Percentiles rank a stretch among this genome's conserved stretches.
These are phyloP conservation scores for Sporisorium sorghi DNA, from an alignment of 1,284 basidiomycete species.

Conservation along the genomic window DNA sequence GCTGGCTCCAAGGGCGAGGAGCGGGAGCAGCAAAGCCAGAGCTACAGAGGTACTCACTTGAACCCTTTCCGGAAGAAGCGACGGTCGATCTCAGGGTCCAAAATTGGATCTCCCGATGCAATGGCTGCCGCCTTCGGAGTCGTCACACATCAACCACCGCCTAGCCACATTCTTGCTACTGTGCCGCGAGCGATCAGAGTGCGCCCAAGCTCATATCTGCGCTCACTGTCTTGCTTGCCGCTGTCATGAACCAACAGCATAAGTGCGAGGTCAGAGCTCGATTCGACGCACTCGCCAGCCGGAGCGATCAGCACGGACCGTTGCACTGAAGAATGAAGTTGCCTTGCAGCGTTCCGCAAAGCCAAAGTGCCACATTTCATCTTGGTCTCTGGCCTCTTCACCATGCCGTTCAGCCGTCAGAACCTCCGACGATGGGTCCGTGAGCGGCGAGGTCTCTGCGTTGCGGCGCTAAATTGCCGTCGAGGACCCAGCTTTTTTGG, in stretches of 20 bases:
- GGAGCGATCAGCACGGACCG: background rate
- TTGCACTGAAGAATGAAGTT: background rate
- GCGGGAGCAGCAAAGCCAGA: background rate
- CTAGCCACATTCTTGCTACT: too few species aligned
- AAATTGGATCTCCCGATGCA: slow-evolving; percentile 1
- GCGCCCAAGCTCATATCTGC: background rate
- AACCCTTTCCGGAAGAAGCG: background rate
- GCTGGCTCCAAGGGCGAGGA: background rate
- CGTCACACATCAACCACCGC: background rate
- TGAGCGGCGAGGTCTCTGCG: background rate
- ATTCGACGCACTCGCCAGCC: too few species aligned
- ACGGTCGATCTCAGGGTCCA: slow-evolving; percentile 4
- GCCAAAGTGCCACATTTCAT: background rate
- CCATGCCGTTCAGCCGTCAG: background rate
- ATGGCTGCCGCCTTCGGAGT: background rate
- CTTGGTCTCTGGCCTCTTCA: background rate
- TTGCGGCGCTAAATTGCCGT: background rate
- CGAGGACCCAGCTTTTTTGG: background rate
- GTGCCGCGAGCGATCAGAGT: background rate
- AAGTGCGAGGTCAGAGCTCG: background rate
- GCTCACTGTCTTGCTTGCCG: background rate
- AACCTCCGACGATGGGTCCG: background rate
- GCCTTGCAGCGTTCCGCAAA: too few species aligned
- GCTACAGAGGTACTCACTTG: too few species aligned
- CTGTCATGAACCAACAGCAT: too few species aligned